A percentile compares a stretch with the other conserved stretches of the same genome.
Evolutionary conservation across 306 rosid species (phyloP).

Genomic region (Boehmeria nivea): DNA sequence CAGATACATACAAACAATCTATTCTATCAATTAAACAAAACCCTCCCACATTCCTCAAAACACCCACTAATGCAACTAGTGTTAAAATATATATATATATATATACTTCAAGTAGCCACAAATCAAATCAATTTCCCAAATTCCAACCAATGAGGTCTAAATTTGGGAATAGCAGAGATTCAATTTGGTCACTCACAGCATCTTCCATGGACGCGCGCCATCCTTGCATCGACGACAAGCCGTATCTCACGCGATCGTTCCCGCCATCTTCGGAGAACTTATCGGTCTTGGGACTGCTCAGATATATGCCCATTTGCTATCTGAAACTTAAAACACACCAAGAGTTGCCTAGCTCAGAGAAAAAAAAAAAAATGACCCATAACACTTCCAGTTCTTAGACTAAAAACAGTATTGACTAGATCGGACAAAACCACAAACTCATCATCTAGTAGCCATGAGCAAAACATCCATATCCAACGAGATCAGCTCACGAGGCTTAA

Average conservation of each 20-base stretch:
- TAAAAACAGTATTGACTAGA: too few relatives aligned
- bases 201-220: slow-evolving; percentile 99
- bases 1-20: too few relatives aligned
- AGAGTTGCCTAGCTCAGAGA: not conserved
- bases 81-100: too few relatives aligned
- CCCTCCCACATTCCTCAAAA: too few relatives aligned
- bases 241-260: slow-evolving; percentile 59
- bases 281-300: slow-evolving; percentile 90
- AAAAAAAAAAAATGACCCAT: not conserved
- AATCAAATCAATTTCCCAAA: not conserved
- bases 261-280: slow-evolving; percentile 89
- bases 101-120: too few relatives aligned
- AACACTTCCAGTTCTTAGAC: too few relatives aligned
- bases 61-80: too few relatives aligned
- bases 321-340: slow-evolving; percentile 26
- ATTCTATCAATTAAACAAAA: too few relatives aligned
- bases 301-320: slow-evolving; percentile 76
- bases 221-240: slow-evolving; percentile 97
- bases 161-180: slow-evolving; percentile 4
- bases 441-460: too few relatives aligned
- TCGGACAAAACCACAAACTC: too few relatives aligned
- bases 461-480: too few relatives aligned
- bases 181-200: slow-evolving; percentile 71
- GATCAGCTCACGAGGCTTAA: too few relatives aligned
- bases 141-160: not conserved